Evolutionary conservation across 2,329 filamentous ascomycete species (phyloP), one percentile per base, ranked within the genome.

Genomic region (Chalara sp.): DNA sequence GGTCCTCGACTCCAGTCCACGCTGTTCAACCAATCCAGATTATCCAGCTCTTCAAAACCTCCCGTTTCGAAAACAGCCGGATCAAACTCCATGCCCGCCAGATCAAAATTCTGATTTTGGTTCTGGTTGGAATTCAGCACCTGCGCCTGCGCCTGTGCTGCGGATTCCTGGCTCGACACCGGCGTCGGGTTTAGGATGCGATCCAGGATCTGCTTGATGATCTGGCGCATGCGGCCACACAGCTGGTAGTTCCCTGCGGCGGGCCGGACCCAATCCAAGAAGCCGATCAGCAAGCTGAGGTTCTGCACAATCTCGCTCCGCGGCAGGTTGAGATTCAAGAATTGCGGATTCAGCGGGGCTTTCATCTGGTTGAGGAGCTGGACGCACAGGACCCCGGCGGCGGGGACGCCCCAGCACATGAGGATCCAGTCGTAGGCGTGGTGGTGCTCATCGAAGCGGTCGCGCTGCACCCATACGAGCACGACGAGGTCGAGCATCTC

Each of bases 181-280:
- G 53, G 54, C 7, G 64, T 59, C 1, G 65, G 63, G 53, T 77
- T 76, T 8, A 78, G 64, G 4, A 73, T 69, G 44, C 76, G 71
- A 39, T 78, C 74, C 6, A 78, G 64, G 1, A 78, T 76, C 12
- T 68, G 71, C 49, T 75, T 70, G 44, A 79, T 76, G n/a, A 76
- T 67, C 3, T 64, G 65, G 51, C 72, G 72, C 60, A 72, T 74
- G 21, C 72, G 65, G n/a, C 59, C 63, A 55, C 74, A 78, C 5
- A 78, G 62, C 13, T 72, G 67, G 5, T 70, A 71, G 32, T 78
- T 78, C 1, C 75, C 73, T 0, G 72, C 72, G 2, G 69, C 68
- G 0, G 73, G 72, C 4, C 68, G 66, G 1, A 78, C 67, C 75
- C 75, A 78, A 47, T 75, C 73, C 10, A 78, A 65, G 49, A 77